Evolutionary conservation across 495 filamentous ascomycete species (phyloP), one percentile per base, ranked within the genome.

Genomic region (Aspergillus bertholletiae): DNA sequence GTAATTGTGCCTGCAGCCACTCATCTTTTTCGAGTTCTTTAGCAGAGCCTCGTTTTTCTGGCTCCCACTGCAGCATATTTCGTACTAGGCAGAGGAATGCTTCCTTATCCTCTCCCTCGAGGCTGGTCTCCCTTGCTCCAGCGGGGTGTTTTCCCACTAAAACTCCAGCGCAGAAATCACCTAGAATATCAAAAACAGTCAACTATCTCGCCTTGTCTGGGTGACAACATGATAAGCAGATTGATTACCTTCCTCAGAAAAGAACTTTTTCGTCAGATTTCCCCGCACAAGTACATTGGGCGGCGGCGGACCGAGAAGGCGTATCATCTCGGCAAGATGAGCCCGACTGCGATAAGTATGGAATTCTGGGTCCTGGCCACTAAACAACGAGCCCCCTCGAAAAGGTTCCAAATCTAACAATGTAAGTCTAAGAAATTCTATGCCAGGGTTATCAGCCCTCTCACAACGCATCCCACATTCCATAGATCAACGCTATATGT

Each of bases 391-490:
- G 3, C 34, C 64, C 63, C 57, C 46, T 72, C 61, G 37, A 63
- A 67, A 15, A 70, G 30, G 24, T 68, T 47, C 69, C 67, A 72
- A 46, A 66, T 68, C 67, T 70, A 43, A 8, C 23, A 55, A 40
- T 8, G 34, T 8, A 35, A 41, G 28, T 22, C 4, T 51, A 26
- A 58, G 12, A 47, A 23, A n/a, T 18, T 18, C 24, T 55, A 22
- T 26, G 22, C 30, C 26, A 12, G 5, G 15, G 49, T 13, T 7
- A 2, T 12, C 26, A 22, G 39, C 9, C 7, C 28, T n/a, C 65
- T 67, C 64, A 77, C 75, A 68, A 77, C 72, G 34, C 73, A 65
- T 34, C 72, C 75, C 53, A 76, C 57, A 50, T 63, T 66, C 73
- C 74, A 78, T 45, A 78, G 69, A 62, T 78, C 73, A 41, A 71